Evolutionary conservation across 164 flowering plant genomes (phyloP), one percentile per base, ranked within the genome.

Genomic region (Euptelea pleiosperma): DNA sequence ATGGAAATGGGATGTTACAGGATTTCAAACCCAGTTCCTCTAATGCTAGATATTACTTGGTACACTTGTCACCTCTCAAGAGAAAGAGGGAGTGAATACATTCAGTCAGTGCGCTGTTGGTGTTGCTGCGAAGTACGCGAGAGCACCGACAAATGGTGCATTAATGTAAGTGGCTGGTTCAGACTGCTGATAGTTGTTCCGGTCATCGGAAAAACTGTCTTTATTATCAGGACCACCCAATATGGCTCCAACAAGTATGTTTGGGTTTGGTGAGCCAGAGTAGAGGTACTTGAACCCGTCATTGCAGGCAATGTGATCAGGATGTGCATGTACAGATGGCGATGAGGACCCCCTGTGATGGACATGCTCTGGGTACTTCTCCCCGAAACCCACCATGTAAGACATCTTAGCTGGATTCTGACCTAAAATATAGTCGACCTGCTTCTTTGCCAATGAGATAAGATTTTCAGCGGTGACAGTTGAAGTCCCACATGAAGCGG

Each of bases 141-240:
- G 63, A 14, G 82, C 83, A 21, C 98, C 98, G 18, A 91, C 86
- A 53, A 89, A 71, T 4, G 98, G 96, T 0, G 98, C 98, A 67
- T 91, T 91, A 45, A 86, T 89, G 43, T 91, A 91, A 0, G 96
- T 91, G 15, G 96, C 89, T 0, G 98, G 98, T 72, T 91, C 98
- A 0, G 90, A 78, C 46, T 91, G 94, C 75, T 77, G 77, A 56
- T 85, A 91, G 34, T 81, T 81, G 49, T 79, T 78, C 64, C 96
- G 60, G 18, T 85, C 89, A 72, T 91, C 91, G 0, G 82, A 33
- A 37, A 80, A 91, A 1, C 35, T 50, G 62, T 91, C 98, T 11
- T 41, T 63, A 28, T 37, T 70, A 55, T 86, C 92, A 15, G 98
- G 96, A 21, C 98, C 95, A 15, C 98, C 96, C 18, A 89, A 47